These are phyloP conservation scores for Porcisia deanei DNA, from an alignment of 208 protist genomes.

Conservation along the genomic window DNA sequence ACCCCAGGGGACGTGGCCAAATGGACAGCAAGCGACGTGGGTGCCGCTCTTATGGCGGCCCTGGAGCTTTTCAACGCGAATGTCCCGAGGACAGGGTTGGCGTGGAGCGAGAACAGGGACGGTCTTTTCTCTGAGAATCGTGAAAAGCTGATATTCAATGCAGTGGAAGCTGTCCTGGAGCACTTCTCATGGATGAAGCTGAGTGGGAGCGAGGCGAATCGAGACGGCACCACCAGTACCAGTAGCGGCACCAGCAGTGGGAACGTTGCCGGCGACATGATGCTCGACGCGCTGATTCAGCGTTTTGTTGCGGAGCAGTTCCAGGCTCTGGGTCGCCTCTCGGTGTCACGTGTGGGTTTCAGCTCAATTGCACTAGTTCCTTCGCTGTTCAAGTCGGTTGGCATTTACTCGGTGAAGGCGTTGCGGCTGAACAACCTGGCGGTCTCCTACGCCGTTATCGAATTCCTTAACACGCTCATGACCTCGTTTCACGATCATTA, in stretches of 20 bases:
- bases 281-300: conserved; percentile 14
- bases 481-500: conserved; percentile 94
- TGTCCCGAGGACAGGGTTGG: conserved; percentile 81
- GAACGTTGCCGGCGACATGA: neutral
- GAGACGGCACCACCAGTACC: neutral
- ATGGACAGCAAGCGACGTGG: neutral
- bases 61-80: conserved; percentile 92
- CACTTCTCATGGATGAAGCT: conserved; percentile 44
- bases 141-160: conserved; percentile 84
- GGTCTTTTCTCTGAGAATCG: conserved; percentile 92
- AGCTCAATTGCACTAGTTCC: conserved; percentile 78
- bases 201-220: neutral
- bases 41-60: conserved; percentile 15
- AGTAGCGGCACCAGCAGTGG: neutral
- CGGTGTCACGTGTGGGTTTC: conserved; percentile 88
- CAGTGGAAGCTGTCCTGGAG: conserved; percentile 62
- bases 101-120: conserved; percentile 87
- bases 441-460: conserved; percentile 80
- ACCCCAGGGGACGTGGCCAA: neutral
- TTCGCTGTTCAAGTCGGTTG: conserved; percentile 62
- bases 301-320: conserved; percentile 67
- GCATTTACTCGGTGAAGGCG: conserved; percentile 49
- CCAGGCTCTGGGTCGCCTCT: conserved; percentile 80
- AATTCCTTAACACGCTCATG: conserved; percentile 92
- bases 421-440: conserved; percentile 70